Evolutionary conservation across 2,329 filamentous ascomycete species (phyloP), one percentile per base, ranked within the genome.

Genomic region (Scytalidium sp.): DNA sequence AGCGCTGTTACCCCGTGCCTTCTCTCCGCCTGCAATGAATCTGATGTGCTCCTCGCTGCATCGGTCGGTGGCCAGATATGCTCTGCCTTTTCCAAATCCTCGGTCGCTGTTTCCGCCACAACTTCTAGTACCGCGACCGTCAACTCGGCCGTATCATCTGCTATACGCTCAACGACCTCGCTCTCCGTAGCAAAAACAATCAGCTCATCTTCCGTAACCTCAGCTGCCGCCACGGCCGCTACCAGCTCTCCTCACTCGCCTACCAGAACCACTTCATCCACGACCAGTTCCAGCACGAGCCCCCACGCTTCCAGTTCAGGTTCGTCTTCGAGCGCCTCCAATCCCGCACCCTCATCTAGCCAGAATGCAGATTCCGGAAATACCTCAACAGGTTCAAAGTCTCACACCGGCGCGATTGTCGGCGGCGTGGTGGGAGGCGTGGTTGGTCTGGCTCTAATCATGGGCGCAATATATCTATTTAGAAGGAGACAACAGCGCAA

Each of bases 1-100:
- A 50, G 49, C 36, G 56, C 62, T 52, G 64, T 72, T 25, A 47
- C 55, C 19, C 49, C 57, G 27, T 50, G 63, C 41, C 62, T 67
- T 47, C 49, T 61, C 51, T 54, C 59, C 20, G 61, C 63, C 39
- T 78, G 75, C 59, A 49, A 52, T 10, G 21, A 54, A 19, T 6
- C 2, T 36, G 49, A 68, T 8, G 57, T 74, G 19, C 39, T 50
- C 20, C 59, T 63, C 49, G 68, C 67, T 15, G 64, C 67, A 48
- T 44, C 57, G 8, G 64, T 69, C 9, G 68, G 68, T 11, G 45
- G 43, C 11, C 56, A 48, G 2, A 60, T 64, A 19, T 72, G 70
- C 55, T 50, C 60, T 19, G 52, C 56, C 11, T 68, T 60, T 56
- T 58, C 57, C 46, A 60, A 65, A 19, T 52, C 55, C 5, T 3